A percentile compares a stretch with the other conserved stretches of the same genome.
phyloP scores from a whole-genome alignment of 176 grass and related monocot species.

The Carex littledalei region DNA sequence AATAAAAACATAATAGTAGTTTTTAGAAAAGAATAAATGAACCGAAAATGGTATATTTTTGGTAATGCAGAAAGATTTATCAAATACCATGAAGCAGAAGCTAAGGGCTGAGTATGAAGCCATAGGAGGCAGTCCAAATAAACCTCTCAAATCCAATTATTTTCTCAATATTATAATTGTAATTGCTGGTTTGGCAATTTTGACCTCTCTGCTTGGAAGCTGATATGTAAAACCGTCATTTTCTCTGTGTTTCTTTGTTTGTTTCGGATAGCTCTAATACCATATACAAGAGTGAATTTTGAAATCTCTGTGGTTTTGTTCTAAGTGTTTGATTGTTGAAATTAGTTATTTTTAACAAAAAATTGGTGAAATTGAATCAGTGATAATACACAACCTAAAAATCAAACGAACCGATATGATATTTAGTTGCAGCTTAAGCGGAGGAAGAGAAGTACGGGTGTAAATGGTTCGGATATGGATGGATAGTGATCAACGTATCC shows the following conservation, averaged over 20 bases:
- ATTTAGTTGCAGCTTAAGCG: too few relatives aligned
- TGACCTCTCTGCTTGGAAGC: slow-evolving; percentile 73
- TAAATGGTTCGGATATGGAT: too few relatives aligned
- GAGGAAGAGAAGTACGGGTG: too few relatives aligned
- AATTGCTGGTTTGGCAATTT: slow-evolving; percentile 63
- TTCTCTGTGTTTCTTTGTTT: not conserved
- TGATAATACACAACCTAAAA: too few relatives aligned
- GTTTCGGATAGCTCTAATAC: not conserved
- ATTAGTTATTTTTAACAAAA: too few relatives aligned
- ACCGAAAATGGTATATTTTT: slow-evolving; percentile 18
- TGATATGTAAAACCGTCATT: slow-evolving; percentile 40
- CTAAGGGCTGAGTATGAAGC: slow-evolving; percentile 71
- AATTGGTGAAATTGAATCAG: too few relatives aligned
- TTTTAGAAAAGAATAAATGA: slow-evolving; percentile 21
- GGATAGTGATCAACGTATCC: too few relatives aligned
- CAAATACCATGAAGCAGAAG: slow-evolving; percentile 54
- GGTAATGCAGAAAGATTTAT: slow-evolving; percentile 31
- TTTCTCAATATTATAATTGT: slow-evolving; percentile 94
- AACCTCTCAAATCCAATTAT: slow-evolving; percentile 82
- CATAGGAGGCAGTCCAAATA: slow-evolving; percentile 88
- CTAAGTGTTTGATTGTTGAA: too few relatives aligned
- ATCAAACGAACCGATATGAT: not conserved
- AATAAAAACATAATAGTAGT: slow-evolving; percentile 20
- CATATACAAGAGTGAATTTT: slow-evolving; percentile 6
- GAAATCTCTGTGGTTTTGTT: not conserved